Base-by-base conservation (phyloP, 1,139 yeast genomes). In the Sugiyamaella paludigena region DNA sequence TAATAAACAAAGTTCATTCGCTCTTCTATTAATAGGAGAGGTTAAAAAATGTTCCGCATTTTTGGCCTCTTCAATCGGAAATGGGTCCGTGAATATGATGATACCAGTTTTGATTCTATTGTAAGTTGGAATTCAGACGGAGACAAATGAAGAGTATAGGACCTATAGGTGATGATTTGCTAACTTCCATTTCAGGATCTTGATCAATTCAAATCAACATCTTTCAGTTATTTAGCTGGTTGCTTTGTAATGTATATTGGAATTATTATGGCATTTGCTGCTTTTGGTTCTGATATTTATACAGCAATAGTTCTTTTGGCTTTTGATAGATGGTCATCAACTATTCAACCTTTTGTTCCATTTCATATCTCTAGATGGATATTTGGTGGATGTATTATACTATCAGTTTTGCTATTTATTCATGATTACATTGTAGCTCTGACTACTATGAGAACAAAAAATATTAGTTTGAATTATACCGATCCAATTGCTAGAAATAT, bases 351-450 rank as follows among this genome's bases (percentile, higher is more conserved):
- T 51, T 81, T 69, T 62, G 78, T 78, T 63, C 86, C 76, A 53
- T 80, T 77, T 70, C 75, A 61, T 63, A 83, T 77, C 51, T 80
- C 94, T 47, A 81, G 86, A 63, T 85, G 95, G 89, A 72, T 88
- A 12, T 88, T 87, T 64, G 83, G 91, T 8, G 88, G 84, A 1
- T 88, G 96, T 64, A 88, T 88, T 53, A 76, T 88, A n/a, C 78
- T 87, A 51, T 83, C 92, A 24, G 73, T 86, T 48, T 69, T 78
- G 7, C 71, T 86, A 28, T 62, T 84, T 42, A 55, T 80, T 1
- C 80, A 80, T 65, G 86, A 83, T 51, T 73, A 79, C 67, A 58
- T 80, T 6, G 72, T 80, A 69, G 94, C 89, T 1, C 69, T 79
- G 28, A 74, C 76, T 45, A 75, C 84, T 13, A 81, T 75, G 58